Evolutionary conservation across 2,329 filamentous ascomycete species (phyloP).

Genomic region (Cordyceps farinosa): DNA sequence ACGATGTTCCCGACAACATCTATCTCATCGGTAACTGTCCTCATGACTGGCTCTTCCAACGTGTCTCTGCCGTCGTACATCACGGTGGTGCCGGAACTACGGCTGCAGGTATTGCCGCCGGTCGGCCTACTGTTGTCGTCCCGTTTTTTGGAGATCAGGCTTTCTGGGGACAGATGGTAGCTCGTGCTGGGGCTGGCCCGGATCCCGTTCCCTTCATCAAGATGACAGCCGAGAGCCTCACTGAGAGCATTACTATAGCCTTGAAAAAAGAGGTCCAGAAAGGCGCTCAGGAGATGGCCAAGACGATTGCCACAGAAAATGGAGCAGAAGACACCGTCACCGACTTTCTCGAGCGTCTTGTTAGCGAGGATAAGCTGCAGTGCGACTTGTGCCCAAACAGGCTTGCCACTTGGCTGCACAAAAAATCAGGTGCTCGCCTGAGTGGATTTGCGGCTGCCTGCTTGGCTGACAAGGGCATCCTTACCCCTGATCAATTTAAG

Average conservation of each 20-base stretch:
- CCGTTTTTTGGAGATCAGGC: constrained; percentile 65
- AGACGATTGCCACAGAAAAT: constrained; percentile 50
- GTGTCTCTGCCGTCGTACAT: constrained; percentile 57
- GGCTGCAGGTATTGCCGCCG: constrained; percentile 58
- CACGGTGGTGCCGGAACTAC: constrained; percentile 65
- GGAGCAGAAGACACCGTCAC: constrained; percentile 50
- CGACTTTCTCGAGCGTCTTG: constrained; percentile 53
- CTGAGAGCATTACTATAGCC: constrained; percentile 49
- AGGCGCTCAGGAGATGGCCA: constrained; percentile 41
- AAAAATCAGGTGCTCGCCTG: constrained; percentile 53
- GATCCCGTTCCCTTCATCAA: constrained; percentile 54
- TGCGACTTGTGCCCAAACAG: constrained; percentile 57
- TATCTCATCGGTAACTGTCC: constrained; percentile 62
- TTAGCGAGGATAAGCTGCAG: constrained; percentile 47
- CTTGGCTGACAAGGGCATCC: constrained; percentile 49
- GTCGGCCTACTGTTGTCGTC: constrained; percentile 60
- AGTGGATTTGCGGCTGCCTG: constrained; percentile 60
- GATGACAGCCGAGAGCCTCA: constrained; percentile 54
- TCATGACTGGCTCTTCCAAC: constrained; percentile 63
- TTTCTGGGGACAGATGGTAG: constrained; percentile 64
- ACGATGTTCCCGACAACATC: constrained; percentile 46
- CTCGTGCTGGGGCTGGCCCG: constrained; percentile 58
- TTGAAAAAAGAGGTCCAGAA: constrained; percentile 46
- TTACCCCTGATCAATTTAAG: constrained; percentile 57
- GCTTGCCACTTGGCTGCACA: constrained; percentile 60